These are phyloP conservation scores for Stellera chamaejasme DNA, from an alignment of 345 rosid genomes.

Conservation along the genomic window DNA sequence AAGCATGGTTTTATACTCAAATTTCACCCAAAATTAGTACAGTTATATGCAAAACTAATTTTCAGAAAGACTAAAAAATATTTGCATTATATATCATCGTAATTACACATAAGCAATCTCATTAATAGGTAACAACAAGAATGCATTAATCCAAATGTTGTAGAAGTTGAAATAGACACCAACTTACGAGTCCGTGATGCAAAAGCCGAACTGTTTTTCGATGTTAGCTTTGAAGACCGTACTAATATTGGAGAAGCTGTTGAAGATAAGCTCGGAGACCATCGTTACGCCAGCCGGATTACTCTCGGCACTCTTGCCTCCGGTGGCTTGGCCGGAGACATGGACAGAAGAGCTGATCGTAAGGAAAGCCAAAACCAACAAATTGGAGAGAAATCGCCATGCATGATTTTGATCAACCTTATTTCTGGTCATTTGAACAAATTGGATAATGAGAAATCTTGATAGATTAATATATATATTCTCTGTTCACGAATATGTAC, in stretches of 20 bases:
- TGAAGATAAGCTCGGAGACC: constrained; percentile 30
- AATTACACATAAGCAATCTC: no score
- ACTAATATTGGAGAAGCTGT: constrained; percentile 48
- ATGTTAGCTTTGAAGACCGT: constrained; percentile 51
- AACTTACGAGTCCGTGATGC: constrained; percentile 81
- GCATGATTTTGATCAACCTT: constrained; percentile 3
- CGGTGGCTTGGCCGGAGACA: not conserved
- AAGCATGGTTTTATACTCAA: no score
- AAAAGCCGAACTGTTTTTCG: constrained; percentile 55
- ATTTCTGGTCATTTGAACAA: constrained; percentile 33
- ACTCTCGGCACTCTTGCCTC: constrained; percentile 2
- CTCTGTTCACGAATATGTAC: not conserved
- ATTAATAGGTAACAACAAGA: no score
- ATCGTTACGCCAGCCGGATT: constrained; percentile 35
- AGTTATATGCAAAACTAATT: no score
- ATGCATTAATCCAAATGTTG: no score
- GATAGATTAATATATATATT: not conserved
- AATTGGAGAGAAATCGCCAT: not conserved
- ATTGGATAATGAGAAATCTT: not conserved
- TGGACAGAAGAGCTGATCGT: not conserved
- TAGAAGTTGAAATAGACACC: not conserved
- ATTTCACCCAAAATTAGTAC: no score
- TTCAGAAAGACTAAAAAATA: no score
- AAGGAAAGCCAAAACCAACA: constrained; percentile 16
- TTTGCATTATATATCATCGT: no score